Evolutionary conservation across 192 early-diverging fungal species (phyloP), one percentile per base, ranked within the genome.

Genomic region (Rhizophagus clarus): DNA sequence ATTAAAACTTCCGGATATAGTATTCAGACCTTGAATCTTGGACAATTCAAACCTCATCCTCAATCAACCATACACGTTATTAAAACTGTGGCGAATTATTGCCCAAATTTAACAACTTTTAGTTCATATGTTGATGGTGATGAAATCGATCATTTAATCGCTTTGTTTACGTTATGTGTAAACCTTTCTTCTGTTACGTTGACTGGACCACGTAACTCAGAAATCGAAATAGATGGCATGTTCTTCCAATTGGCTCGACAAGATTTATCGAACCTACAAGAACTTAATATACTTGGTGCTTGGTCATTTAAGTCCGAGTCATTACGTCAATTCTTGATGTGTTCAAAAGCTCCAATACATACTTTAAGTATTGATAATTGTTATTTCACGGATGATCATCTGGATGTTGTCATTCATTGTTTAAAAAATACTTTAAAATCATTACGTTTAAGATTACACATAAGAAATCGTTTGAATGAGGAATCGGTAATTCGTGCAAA

Each of bases 1-100:
- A 76, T 76, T n/a, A 76, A 34, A 12, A 61, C 14, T 62, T 61
- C 28, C 0, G 45, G 29, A 4, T 3, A 17, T 24, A 20, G 5
- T 11, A 60, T 76, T 76, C 11, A n/a, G 9, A 60, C 17, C 2
- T 37, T 76, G n/a, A 76, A 76, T 32, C 32, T 76, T 31, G 74
- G 74, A 24, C 12, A 11, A 11, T 76, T n/a, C 45, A 76, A 76
- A 29, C 29, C 49, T 34, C 32, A 45, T 7, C 29, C 49, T 34
- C 32, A 45, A 7, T 37, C 60, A 37, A 32, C 34, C 4, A 11
- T n/a, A 4, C 32, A 62, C 2, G 8, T 76, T 20, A 76, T 76
- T 34, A 6, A 62, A 76, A 62, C 26, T 3, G 60, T 76, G 15
- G 60, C 74, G 22, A 40, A 17, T 20, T 24, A 76, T 76, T 76